These are phyloP conservation scores for Kentomonas sorsogonicus DNA, from an alignment of 208 protist genomes.

Conservation along the genomic window DNA sequence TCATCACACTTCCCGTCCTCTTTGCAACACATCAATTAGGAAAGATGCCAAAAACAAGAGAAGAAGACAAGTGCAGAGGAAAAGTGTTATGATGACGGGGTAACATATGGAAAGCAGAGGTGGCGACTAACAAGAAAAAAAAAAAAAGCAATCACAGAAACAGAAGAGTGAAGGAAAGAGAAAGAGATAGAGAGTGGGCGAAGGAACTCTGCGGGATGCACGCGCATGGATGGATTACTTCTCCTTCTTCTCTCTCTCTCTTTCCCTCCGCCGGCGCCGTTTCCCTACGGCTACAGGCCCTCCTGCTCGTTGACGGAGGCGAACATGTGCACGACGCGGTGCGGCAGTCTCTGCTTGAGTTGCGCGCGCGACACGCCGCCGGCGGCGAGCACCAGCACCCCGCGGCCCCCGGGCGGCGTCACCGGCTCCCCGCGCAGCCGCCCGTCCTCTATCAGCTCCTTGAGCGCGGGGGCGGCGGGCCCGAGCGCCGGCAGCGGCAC, in stretches of 20 bases:
- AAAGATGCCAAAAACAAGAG: neutral
- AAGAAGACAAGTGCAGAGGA: neutral
- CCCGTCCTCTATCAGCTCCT: slow-evolving; percentile 71
- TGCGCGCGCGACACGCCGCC: slow-evolving; percentile 27
- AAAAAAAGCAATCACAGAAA: slow-evolving; percentile 1
- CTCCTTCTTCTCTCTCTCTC: no score
- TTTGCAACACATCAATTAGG: no score
- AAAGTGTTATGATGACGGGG: slow-evolving; percentile 1
- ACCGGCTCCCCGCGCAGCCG: slow-evolving; percentile 36
- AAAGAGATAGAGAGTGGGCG: slow-evolving; percentile 7
- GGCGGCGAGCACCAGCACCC: slow-evolving; percentile 39
- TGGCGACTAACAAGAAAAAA: slow-evolving; percentile 3
- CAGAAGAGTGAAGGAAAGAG: neutral
- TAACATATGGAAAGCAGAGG: no score
- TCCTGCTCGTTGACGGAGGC: slow-evolving; percentile 1
- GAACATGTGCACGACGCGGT: slow-evolving; percentile 77
- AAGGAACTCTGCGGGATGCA: no score
- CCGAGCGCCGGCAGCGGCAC: slow-evolving; percentile 23
- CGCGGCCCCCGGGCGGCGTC: slow-evolving; percentile 34
- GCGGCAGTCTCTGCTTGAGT: slow-evolving; percentile 51
- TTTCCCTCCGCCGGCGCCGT: no score
- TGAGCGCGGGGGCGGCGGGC: slow-evolving; percentile 37
- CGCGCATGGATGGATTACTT: no score
- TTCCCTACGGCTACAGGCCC: no score
- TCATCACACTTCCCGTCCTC: no score